A percentile compares a stretch with the other conserved stretches of the same genome.
These are phyloP conservation scores for Cystoisospora suis DNA, from an alignment of 169 alveolate genomes.

Conservation along the genomic window DNA sequence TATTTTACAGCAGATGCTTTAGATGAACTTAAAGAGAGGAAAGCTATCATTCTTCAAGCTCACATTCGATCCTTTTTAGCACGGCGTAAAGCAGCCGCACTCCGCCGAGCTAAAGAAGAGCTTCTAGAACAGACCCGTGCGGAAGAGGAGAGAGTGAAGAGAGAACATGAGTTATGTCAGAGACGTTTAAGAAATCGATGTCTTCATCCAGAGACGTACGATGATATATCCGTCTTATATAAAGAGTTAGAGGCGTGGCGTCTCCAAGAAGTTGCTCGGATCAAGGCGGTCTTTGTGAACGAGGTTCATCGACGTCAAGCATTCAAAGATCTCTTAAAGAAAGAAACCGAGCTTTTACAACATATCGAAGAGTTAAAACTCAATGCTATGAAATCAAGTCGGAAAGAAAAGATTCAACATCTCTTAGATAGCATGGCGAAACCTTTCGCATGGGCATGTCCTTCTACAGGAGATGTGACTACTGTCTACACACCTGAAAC, in stretches of 20 bases:
- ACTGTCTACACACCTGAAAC: conserved; percentile 29
- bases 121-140: background rate
- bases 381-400: background rate
- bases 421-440: background rate
- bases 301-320: conserved; percentile 11
- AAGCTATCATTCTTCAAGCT: background rate
- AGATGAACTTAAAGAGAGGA: background rate
- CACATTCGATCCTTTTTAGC: background rate
- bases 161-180: background rate
- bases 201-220: conserved; percentile 1
- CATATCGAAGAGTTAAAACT: background rate
- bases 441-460: conserved; percentile 11
- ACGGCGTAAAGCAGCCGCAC: background rate
- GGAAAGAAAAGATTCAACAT: background rate
- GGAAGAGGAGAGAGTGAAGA: background rate
- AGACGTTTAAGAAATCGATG: background rate
- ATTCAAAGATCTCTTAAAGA: background rate
- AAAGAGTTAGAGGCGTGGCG: background rate
- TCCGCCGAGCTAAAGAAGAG: background rate
- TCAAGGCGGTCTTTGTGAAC: background rate
- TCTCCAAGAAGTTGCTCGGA: background rate
- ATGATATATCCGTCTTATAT: background rate
- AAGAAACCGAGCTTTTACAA: background rate
- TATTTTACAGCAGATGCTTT: conserved; percentile 4
- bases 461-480: background rate